Base-by-base conservation (phyloP, 495 filamentous ascomycete genomes). In the Hypoxylon trugodes region DNA sequence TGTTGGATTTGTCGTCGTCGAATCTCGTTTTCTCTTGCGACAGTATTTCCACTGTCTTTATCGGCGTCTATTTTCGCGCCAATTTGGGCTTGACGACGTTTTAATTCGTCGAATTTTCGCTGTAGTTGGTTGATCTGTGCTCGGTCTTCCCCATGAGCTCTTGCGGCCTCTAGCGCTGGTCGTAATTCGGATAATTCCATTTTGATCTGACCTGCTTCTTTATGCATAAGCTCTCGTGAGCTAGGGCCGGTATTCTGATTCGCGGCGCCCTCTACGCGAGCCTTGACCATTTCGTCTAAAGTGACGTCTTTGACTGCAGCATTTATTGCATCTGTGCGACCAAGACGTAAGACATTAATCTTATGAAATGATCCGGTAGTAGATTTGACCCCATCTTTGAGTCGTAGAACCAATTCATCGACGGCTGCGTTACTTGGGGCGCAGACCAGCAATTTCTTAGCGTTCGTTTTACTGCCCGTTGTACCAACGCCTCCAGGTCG, bases 351-450 rank as follows among this genome's bases (percentile, higher is more conserved):
- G 13, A 98, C 89, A 12, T 89, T 90, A 60, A 96, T 79, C 63
- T 87, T 89, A 61, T 90, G 87, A 4, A 78, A 71, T 10, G 85
- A 79, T 0, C 96, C 96, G 36, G 84, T 84, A 47, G 84, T 77
- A 0, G 90, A 93, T 69, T 88, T 96, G 40, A 98, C 83, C 2
- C 95, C 95, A 43, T 88, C 78, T 76, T 95, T 97, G 66, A 98
- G 86, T 75, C 95, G 87, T 73, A 97, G 86, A 10, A 98, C 95
- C 49, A 98, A 75, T 74, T 98, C 95, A 71, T 98, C 95, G 1
- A 98, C 95, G 19, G 95, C 95, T 3, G 95, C 95, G 73, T 98
- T 98, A 81, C 92, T 96, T 19, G 95, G 95, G 19, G 95, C 95
- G 66, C 95, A 98, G 18, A 98, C 89, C 26, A 98, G 83, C 18